phyloP scores from a whole-genome alignment of 805 yeast genomes.

The Ogataea haglerorum region DNA sequence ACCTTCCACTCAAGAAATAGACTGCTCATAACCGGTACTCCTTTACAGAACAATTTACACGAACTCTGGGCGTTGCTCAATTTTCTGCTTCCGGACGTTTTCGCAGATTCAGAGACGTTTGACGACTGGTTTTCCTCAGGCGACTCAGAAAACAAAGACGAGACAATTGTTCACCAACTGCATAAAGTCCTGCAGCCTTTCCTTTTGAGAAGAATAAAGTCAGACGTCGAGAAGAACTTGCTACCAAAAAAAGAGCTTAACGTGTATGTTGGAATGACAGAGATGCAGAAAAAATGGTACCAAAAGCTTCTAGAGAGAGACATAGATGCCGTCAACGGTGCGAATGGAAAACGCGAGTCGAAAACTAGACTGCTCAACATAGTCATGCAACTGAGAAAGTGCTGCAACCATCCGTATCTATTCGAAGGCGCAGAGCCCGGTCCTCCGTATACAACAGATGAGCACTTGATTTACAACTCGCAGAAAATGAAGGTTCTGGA shows the following conservation, averaged over 20 bases:
- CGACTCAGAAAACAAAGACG: constrained; percentile 36
- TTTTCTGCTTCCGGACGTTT: constrained; percentile 74
- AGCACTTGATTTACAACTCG: constrained; percentile 71
- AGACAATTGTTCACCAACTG: constrained; percentile 56
- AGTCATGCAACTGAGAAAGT: constrained; percentile 81
- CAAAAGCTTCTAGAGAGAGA: constrained; percentile 74
- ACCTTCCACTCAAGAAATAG: constrained; percentile 69
- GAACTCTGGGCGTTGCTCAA: constrained; percentile 81
- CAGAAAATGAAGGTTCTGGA: constrained; percentile 72
- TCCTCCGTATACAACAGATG: constrained; percentile 84
- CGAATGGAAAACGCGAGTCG: constrained; percentile 68
- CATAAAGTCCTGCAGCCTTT: constrained; percentile 78
- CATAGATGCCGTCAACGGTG: constrained; percentile 83
- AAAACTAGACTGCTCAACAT: constrained; percentile 74
- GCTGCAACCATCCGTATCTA: constrained; percentile 81
- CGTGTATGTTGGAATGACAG: constrained; percentile 69
- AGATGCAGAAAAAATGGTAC: constrained; percentile 79
- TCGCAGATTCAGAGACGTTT: constrained; percentile 67
- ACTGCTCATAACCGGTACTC: constrained; percentile 76
- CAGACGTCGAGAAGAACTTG: constrained; percentile 77
- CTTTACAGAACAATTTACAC: constrained; percentile 73
- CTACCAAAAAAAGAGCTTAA: constrained; percentile 74
- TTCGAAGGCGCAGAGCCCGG: constrained; percentile 91
- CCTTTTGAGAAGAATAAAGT: constrained; percentile 68
- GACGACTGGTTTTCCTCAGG: constrained; percentile 67